Conservation (phyloP, 495 filamentous ascomycete species). For the Articulospora tetracladia region DNA sequence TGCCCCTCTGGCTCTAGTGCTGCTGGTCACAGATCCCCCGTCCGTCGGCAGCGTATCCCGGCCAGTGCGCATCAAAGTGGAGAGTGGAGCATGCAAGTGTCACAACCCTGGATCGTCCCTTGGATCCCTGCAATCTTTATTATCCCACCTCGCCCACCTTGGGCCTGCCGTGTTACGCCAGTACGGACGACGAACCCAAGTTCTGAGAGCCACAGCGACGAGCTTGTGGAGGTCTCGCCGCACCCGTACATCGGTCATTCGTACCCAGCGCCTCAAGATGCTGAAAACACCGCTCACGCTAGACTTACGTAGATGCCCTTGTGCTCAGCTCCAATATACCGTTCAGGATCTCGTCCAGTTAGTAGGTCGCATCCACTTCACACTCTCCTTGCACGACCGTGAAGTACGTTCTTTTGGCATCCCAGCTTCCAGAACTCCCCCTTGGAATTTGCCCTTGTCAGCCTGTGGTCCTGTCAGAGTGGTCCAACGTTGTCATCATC, state of each 20-base stretch:
- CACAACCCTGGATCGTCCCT: constrained; percentile 4
- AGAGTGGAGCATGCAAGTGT: constrained; percentile 4
- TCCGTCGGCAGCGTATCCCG: background rate
- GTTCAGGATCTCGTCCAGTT: no score
- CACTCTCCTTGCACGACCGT: no score
- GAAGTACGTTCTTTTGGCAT: background rate
- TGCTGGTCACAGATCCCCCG: background rate
- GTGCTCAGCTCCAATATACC: no score
- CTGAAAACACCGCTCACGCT: no score
- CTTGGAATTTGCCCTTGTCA: background rate
- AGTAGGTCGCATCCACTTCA: no score
- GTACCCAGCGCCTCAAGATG: no score
- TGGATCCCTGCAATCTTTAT: constrained; percentile 11
- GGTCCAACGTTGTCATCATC: background rate
- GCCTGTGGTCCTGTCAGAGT: background rate
- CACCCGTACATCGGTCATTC: background rate
- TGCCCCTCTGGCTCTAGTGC: background rate
- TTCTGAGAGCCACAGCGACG: background rate
- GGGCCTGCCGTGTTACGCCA: background rate
- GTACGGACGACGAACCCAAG: background rate
- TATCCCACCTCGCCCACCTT: background rate
- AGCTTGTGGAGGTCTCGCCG: background rate
- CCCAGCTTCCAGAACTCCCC: background rate
- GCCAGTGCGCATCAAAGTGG: background rate
- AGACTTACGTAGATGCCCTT: no score